These are phyloP conservation scores for Penicillium vulpinum DNA, from an alignment of 2,329 filamentous ascomycete species.

Conservation along the genomic window DNA sequence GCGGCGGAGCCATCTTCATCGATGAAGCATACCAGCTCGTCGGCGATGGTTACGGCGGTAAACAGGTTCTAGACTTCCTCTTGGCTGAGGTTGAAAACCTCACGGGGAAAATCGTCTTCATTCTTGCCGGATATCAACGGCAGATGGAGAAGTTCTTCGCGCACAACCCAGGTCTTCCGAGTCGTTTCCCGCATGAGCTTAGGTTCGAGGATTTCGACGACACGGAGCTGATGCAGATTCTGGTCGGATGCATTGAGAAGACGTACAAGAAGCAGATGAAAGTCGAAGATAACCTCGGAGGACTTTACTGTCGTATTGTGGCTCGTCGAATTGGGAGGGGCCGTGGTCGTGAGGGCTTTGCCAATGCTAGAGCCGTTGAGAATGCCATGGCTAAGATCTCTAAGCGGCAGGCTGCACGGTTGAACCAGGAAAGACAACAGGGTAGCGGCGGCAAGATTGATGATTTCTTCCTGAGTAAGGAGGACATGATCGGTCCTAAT, in stretches of 20 bases:
- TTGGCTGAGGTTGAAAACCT: constrained; percentile 72
- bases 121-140: constrained; percentile 71
- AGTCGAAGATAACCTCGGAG: constrained; percentile 58
- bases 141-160: constrained; percentile 76
- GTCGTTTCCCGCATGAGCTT: constrained; percentile 66
- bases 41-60: constrained; percentile 57
- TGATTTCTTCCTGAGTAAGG: constrained; percentile 61
- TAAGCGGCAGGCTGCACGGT: constrained; percentile 59
- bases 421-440: constrained; percentile 50
- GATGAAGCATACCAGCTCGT: constrained; percentile 77
- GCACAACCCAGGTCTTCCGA: constrained; percentile 70
- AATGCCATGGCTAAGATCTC: constrained; percentile 59
- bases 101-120: constrained; percentile 67
- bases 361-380: constrained; percentile 69
- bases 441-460: constrained; percentile 46
- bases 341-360: constrained; percentile 67
- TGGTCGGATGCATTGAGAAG: constrained; percentile 55
- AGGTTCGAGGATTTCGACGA: constrained; percentile 71
- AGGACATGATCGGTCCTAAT: constrained; percentile 72
- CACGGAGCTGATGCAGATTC: constrained; percentile 62
- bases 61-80: constrained; percentile 67
- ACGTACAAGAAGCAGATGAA: constrained; percentile 59
- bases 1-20: constrained; percentile 72
- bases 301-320: constrained; percentile 65
- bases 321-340: constrained; percentile 61